Base-by-base conservation (phyloP, 169 alveolate species). In the Besnoitia besnoiti region DNA sequence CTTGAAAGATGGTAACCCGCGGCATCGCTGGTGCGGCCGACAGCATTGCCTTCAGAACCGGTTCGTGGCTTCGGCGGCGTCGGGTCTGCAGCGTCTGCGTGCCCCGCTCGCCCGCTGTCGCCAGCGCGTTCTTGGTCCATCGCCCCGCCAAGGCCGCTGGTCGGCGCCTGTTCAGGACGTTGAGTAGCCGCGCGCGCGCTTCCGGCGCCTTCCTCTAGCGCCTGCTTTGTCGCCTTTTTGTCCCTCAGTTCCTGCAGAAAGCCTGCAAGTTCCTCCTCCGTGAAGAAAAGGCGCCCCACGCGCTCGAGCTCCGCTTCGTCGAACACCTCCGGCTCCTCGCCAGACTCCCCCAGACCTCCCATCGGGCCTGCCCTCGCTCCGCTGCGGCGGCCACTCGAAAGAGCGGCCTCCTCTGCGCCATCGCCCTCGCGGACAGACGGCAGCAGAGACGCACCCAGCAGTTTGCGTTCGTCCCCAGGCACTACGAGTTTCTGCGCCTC, bases 271-370 rank as follows among this genome's bases (percentile, higher is more conserved):
- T 77, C 87, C 55, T 77, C 87, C 40, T 77, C 87, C 14, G 87
- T 40, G 44, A 77, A 35, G 40, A 77, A 77, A 2, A 77, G 55
- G 24, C 87, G 87, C 37, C 87, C 87, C 5, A 42, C 47, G 21
- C 87, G 87, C 87, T 21, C 55, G 37, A 77, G 87, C 47, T 77
- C 87, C 7, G 40, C 87, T 39, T 77, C 87, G 55, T 77, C 87
- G 30, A 77, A 77, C 40, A 77, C 14, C 33, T 42, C 87, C 40
- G 4, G 21, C n/a, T 67, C 44, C 44, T 67, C 80, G 30, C 24
- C 67, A 5, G 12, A n/a, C 5, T 42, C 82, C 44, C 82, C 82
- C 16, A 73, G 16, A 73, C 44, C 24, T 2, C 16, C 82, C 14
- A 37, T n/a, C 55, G 55, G 55, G 14, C 14, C 55, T 5, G 24